phyloP scores from a whole-genome alignment of 2,329 filamentous ascomycete species.

The Botrytis aclada region DNA sequence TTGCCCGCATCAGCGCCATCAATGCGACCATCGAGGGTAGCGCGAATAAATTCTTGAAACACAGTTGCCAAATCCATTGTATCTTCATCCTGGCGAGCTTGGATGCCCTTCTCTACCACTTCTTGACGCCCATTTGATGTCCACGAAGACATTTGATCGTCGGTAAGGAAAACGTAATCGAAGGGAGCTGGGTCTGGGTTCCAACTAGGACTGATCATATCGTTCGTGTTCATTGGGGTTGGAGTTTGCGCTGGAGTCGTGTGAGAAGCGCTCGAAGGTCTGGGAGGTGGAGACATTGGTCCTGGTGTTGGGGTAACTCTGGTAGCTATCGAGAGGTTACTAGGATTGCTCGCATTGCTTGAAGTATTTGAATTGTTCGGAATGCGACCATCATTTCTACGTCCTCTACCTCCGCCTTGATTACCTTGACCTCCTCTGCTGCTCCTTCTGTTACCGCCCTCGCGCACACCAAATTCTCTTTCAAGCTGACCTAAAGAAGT shows the following conservation, averaged over 20 bases:
- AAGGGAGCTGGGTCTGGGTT: constrained; percentile 45
- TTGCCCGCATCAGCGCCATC: constrained; percentile 66
- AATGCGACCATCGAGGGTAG: constrained; percentile 67
- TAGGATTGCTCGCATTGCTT: constrained; percentile 31
- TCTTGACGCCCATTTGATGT: constrained; percentile 60
- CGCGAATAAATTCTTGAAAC: constrained; percentile 81
- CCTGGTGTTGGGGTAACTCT: constrained; percentile 37
- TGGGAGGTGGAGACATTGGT: constrained; percentile 38
- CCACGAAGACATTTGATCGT: constrained; percentile 68
- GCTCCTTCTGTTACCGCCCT: constrained; percentile 46
- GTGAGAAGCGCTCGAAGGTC: constrained; percentile 34
- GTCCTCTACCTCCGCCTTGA: constrained; percentile 30
- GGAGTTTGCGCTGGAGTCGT: constrained; percentile 29
- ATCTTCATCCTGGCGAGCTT: constrained; percentile 66
- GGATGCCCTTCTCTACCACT: constrained; percentile 61
- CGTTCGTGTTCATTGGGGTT: constrained; percentile 26
- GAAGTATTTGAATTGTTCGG: constrained; percentile 24
- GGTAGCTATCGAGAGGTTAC: constrained; percentile 31
- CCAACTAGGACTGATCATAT: constrained; percentile 35
- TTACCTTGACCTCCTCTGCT: constrained; percentile 45
- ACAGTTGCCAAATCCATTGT: constrained; percentile 65
- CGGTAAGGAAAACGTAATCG: constrained; percentile 73
- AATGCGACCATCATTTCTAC: constrained; percentile 35
- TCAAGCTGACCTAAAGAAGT: constrained; percentile 57
- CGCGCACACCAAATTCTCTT: constrained; percentile 48